Base-by-base conservation (phyloP, 2,329 filamentous ascomycete genomes). In the Penicillium sp. region DNA sequence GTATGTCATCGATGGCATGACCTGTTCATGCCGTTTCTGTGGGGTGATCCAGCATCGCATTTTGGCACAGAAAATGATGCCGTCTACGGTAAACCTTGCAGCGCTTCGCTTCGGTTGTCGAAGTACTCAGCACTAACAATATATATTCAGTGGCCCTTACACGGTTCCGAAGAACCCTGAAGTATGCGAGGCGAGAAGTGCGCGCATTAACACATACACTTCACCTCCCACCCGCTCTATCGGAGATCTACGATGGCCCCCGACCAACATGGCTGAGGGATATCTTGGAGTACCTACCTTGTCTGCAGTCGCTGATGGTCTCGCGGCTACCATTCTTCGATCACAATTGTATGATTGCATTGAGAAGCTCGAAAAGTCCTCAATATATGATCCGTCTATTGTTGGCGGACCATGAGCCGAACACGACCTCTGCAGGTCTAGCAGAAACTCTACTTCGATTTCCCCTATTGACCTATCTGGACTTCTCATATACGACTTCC, bases 11-110 rank as follows among this genome's bases (percentile, higher is more conserved):
- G 75, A 74, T 86, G 84, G 82, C 81, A 86, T 63, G 64, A 71
- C 26, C 79, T 81, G n/a, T 85, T 86, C 60, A 77, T 80, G 50
- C 82, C 82, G 2, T 79, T 82, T 58, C 75, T 87, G 1, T 87
- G 84, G 84, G 84, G 84, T 15, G 81, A 83, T 63, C 84, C 84
- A 20, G 82, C 84, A 0, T 85, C 82, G 8, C 83, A 86, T 67
- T 86, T 86, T 65, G 82, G 81, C 27, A 76, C 77, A 2, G 78
- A 85, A 49, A 83, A 85, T 63, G 84, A 86, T 64, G 80, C 79
- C 8, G 82, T 86, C 27, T 85, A 85, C 63, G 79, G 81, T 76
- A 66, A 59, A 23, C 15, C 45, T 18, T 37, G 18, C 31, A 6
- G 14, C 22, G 12, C 20, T 35, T 15, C 18, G 11, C 29, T 40